phyloP scores from a whole-genome alignment of 179 eudicot genomes.

The Kewa caespitosa region DNA sequence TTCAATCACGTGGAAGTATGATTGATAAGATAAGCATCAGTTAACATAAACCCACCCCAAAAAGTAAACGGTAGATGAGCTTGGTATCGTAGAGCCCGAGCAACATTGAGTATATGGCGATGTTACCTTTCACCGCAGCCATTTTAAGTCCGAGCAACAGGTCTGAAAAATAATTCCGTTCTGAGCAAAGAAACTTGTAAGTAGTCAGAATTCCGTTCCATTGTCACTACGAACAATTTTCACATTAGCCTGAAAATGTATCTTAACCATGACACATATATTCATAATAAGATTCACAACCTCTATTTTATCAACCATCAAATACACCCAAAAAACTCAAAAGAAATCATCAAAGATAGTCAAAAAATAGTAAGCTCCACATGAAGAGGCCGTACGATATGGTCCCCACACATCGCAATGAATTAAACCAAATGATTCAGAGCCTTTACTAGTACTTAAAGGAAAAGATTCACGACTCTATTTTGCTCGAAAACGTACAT shows the following conservation, averaged over 20 bases:
- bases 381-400: neutral
- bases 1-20: neutral
- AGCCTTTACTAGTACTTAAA: neutral
- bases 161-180: neutral
- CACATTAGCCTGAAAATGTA: neutral
- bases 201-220: neutral
- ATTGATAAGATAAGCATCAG: neutral
- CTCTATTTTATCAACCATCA: conserved; percentile 1
- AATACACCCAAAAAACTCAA: neutral
- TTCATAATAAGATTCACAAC: no score
- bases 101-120: neutral
- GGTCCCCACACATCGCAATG: conserved; percentile 18
- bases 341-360: conserved; percentile 11
- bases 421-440: neutral
- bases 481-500: neutral
- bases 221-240: neutral
- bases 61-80: neutral
- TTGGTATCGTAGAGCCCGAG: neutral
- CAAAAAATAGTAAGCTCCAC: conserved; percentile 11
- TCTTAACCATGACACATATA: neutral
- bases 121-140: neutral
- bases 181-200: neutral
- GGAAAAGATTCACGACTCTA: neutral
- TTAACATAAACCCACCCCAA: neutral
- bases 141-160: neutral